Evolutionary conservation across 2,329 filamentous ascomycete genomes (phyloP), one percentile per base, ranked within the genome.

Genomic region (Sporothrix humicola): DNA sequence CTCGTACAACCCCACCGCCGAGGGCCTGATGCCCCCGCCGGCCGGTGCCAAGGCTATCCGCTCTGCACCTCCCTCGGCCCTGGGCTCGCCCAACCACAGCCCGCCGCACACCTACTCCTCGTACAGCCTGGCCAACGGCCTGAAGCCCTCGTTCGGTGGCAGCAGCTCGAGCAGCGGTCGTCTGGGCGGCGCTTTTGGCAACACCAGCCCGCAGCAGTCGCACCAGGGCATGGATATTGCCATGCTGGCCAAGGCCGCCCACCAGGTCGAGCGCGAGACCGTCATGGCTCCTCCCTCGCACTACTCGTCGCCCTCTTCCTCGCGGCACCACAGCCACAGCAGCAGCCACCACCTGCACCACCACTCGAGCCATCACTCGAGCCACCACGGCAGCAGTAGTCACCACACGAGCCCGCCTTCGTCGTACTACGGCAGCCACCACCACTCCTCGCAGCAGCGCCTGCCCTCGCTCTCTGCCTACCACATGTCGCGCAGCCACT

Each of bases 61-160:
- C 79, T 98, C 95, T 46, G 95, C 95, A 17, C 95, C 95, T 12
- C 90, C 90, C 15, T 98, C 95, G 15, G 92, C 94, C 75, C 85
- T 97, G 73, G 93, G 88, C 73, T 98, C 95, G n/a, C 95, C 95
- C 65, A 97, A 98, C 82, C 93, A 98, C 69, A 98, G 95, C 23
- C 96, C 96, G 68, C 95, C 96, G 69, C 93, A 97, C 83, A 95
- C 93, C 0, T 97, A 92, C 85, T 94, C 83, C 82, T 93, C 81
- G 83, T 97, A 83, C 88, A 91, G 79, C 71, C 81, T 87, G 52
- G 82, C 85, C 37, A 79, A 81, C 74, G 82, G 83, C 13, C 78
- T 79, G 72, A 81, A 87, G 56, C 84, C 87, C 77, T 84, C 86
- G 31, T 88, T 88, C 78, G 77, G 81, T 68, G 81, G 79, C 71